Evolutionary conservation across 805 yeast genomes (phyloP).

Genomic region (Metschnikowia picachoensis): DNA sequence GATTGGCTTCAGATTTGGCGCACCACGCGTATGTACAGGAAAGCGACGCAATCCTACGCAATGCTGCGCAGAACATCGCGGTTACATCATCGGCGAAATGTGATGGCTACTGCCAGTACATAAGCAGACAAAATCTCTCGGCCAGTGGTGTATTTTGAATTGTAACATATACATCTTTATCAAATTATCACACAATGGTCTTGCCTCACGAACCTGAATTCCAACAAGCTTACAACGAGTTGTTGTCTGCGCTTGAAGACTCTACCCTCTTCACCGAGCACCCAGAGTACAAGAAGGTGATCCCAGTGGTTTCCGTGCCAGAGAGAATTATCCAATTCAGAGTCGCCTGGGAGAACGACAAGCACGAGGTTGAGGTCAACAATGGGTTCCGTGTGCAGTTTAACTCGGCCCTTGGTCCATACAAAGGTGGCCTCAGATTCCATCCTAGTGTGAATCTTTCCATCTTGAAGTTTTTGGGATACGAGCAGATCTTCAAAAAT

Average conservation of each 20-base stretch:
- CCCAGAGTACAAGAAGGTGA: conserved; percentile 85
- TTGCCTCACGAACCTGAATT: conserved; percentile 92
- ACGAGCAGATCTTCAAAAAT: conserved; percentile 97
- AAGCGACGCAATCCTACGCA: too few species aligned
- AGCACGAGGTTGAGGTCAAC: conserved; percentile 88
- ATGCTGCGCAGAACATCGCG: too few species aligned
- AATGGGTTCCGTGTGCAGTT: conserved; percentile 98
- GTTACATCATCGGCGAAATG: too few species aligned
- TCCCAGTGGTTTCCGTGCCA: conserved; percentile 89
- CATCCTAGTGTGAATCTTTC: conserved; percentile 96
- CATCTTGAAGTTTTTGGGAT: conserved; percentile 92
- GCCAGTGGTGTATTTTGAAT: too few species aligned
- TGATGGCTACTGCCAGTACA: too few species aligned
- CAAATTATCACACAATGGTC: too few species aligned
- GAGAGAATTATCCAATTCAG: conserved; percentile 96
- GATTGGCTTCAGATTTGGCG: conserved; percentile 16
- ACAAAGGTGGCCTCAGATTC: conserved; percentile 98
- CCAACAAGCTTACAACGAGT: conserved; percentile 97
- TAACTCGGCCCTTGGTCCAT: conserved; percentile 97
- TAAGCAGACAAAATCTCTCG: too few species aligned
- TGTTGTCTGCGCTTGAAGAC: conserved; percentile 81
- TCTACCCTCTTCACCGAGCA: conserved; percentile 84
- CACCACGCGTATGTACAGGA: too few species aligned
- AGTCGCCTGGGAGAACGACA: conserved; percentile 97
- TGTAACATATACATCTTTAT: too few species aligned